These are phyloP conservation scores for Yamadazyma mexicana DNA, from an alignment of 1,139 yeast genomes.

Conservation along the genomic window DNA sequence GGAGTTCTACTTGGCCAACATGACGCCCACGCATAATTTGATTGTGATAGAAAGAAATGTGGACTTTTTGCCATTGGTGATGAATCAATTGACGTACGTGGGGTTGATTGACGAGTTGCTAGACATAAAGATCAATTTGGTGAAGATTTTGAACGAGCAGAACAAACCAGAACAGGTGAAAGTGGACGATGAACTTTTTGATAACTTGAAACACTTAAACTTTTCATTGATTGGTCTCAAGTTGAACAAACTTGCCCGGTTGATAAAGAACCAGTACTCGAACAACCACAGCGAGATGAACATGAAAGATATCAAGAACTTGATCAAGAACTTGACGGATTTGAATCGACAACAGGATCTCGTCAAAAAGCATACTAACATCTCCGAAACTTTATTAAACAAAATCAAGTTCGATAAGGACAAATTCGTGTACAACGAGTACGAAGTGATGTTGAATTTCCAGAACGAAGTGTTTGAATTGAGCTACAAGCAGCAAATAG, in stretches of 20 bases:
- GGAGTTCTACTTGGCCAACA: slow-evolving; percentile 34
- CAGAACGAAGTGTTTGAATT: slow-evolving; percentile 72
- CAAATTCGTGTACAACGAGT: slow-evolving; percentile 24
- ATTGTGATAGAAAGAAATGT: slow-evolving; percentile 76
- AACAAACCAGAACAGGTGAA: slow-evolving; percentile 25
- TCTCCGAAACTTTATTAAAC: slow-evolving; percentile 68
- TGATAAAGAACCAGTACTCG: slow-evolving; percentile 69
- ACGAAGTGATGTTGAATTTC: slow-evolving; percentile 60
- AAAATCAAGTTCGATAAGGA: slow-evolving; percentile 38
- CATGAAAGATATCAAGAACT: slow-evolving; percentile 64
- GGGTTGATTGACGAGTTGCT: slow-evolving; percentile 80
- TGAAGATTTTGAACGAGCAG: slow-evolving; percentile 24
- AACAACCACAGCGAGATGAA: slow-evolving; percentile 47
- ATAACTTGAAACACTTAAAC: slow-evolving; percentile 61
- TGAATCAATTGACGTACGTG: slow-evolving; percentile 76
- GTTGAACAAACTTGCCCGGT: slow-evolving; percentile 69
- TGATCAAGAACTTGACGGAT: slow-evolving; percentile 70
- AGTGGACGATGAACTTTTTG: slow-evolving; percentile 31
- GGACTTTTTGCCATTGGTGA: slow-evolving; percentile 69
- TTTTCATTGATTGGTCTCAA: slow-evolving; percentile 79
- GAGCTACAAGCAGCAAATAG: slow-evolving; percentile 55
- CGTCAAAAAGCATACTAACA: slow-evolving; percentile 70
- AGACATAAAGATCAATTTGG: slow-evolving; percentile 50
- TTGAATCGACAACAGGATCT: slow-evolving; percentile 68
- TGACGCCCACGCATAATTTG: slow-evolving; percentile 55